Percentiles rank a stretch among this genome's conserved stretches.
phyloP scores from a whole-genome alignment of 2,329 filamentous ascomycete genomes.

The Botrytis medusae region DNA sequence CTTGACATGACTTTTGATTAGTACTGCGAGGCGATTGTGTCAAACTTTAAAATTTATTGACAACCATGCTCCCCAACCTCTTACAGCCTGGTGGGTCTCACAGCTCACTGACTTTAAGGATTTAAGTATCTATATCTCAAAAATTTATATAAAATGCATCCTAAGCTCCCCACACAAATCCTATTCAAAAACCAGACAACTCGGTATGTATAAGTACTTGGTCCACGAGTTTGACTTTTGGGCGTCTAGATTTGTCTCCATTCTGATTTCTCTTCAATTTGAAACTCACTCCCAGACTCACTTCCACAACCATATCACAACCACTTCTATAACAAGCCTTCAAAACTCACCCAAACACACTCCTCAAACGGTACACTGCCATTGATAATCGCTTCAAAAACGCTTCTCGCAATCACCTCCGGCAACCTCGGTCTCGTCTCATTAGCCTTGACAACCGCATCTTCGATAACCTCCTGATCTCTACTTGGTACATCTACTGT shows the following conservation, averaged over 20 bases:
- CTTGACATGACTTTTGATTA: background rate
- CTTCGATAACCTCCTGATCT: conserved; percentile 24
- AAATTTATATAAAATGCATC: background rate
- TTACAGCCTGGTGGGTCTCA: accelerated
- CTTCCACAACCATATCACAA: background rate
- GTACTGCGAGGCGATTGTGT: background rate
- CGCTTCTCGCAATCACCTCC: conserved; percentile 23
- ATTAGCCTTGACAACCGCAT: conserved; percentile 23
- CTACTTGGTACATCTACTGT: conserved; percentile 25
- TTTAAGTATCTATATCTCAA: background rate
- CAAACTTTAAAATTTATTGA: background rate
- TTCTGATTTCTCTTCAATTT: background rate
- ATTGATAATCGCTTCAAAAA: conserved; percentile 28
- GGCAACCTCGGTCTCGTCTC: conserved; percentile 23
- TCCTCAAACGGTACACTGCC: conserved; percentile 27
- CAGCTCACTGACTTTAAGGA: background rate
- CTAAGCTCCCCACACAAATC: background rate
- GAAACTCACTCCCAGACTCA: background rate
- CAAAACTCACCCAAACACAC: conserved; percentile 22
- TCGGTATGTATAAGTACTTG: background rate
- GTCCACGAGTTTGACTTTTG: background rate
- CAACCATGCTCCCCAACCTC: background rate
- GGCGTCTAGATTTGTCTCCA: background rate
- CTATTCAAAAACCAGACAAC: background rate
- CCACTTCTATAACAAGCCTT: background rate